Conservation (phyloP, 176 grass and related monocot species). For the Thinopyrum elongatum region DNA sequence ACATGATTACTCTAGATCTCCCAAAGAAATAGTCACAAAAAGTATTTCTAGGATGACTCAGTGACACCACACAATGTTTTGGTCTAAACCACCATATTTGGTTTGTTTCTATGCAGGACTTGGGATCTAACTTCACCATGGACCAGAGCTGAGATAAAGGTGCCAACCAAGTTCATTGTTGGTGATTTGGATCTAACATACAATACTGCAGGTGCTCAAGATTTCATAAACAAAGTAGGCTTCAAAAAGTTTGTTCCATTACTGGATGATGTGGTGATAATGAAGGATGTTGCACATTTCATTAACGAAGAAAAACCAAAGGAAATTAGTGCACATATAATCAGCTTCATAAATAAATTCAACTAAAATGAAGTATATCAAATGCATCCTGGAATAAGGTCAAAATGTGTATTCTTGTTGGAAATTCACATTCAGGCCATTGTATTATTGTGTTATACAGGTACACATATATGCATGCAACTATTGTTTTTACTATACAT, state of each 20-base stretch:
- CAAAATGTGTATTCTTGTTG: not conserved
- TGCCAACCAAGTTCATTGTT: slow-evolving; percentile 58
- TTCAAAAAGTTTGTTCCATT: slow-evolving; percentile 58
- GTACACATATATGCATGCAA: not conserved
- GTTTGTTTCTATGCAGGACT: slow-evolving; percentile 29
- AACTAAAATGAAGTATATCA: not conserved
- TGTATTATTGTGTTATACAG: not conserved
- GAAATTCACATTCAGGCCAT: not conserved
- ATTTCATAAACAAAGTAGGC: slow-evolving; percentile 58
- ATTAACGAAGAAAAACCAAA: slow-evolving; percentile 57
- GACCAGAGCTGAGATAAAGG: slow-evolving; percentile 47
- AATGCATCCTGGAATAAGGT: not conserved
- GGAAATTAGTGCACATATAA: slow-evolving; percentile 50
- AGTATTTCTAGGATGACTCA: not conserved
- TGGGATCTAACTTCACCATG: slow-evolving; percentile 64
- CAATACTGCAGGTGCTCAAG: slow-evolving; percentile 42
- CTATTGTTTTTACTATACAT: not conserved
- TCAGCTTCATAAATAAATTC: slow-evolving; percentile 54
- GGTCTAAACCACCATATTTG: not conserved
- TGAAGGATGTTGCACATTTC: slow-evolving; percentile 57
- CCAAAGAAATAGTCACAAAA: not conserved
- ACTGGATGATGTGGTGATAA: slow-evolving; percentile 58
- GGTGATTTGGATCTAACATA: slow-evolving; percentile 65
- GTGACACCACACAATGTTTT: not conserved
- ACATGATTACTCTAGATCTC: not conserved